Evolutionary conservation across 2,329 filamentous ascomycete genomes (phyloP).

Genomic region (Alternaria metachromatica): DNA sequence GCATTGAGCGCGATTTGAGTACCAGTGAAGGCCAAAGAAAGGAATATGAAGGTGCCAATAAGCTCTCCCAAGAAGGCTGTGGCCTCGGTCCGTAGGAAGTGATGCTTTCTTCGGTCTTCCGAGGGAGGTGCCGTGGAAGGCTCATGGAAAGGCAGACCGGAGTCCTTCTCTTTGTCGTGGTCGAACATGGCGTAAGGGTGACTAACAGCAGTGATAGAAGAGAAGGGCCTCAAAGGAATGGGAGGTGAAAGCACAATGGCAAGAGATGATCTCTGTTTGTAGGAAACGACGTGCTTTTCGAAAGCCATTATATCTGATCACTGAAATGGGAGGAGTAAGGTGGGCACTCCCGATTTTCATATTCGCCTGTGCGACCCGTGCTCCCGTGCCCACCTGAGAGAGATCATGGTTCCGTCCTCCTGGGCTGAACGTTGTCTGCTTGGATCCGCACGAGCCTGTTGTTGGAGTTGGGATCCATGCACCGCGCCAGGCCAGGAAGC

Average conservation of each 20-base stretch:
- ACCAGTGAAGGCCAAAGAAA: conserved; percentile 44
- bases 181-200: conserved; percentile 13
- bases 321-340: conserved; percentile 1
- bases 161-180: conserved; percentile 6
- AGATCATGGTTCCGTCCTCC: background rate
- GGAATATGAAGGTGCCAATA: conserved; percentile 56
- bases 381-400: background rate
- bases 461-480: background rate
- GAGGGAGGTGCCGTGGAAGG: conserved; percentile 11
- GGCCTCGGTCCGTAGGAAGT: conserved; percentile 25
- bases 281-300: background rate
- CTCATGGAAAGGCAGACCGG: conserved; percentile 21
- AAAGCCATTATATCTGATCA: conserved; percentile 7
- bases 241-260: background rate
- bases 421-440: background rate
- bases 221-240: conserved; percentile 1
- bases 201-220: conserved; percentile 1
- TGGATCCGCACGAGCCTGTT: background rate
- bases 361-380: background rate
- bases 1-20: conserved; percentile 58
- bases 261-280: conserved; percentile 1
- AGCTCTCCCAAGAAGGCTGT: conserved; percentile 51
- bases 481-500: background rate
- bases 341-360: conserved; percentile 5
- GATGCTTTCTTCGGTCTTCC: conserved; percentile 1